phyloP scores from a whole-genome alignment of 192 early-diverging fungal genomes.

The Coemansia sp. region DNA sequence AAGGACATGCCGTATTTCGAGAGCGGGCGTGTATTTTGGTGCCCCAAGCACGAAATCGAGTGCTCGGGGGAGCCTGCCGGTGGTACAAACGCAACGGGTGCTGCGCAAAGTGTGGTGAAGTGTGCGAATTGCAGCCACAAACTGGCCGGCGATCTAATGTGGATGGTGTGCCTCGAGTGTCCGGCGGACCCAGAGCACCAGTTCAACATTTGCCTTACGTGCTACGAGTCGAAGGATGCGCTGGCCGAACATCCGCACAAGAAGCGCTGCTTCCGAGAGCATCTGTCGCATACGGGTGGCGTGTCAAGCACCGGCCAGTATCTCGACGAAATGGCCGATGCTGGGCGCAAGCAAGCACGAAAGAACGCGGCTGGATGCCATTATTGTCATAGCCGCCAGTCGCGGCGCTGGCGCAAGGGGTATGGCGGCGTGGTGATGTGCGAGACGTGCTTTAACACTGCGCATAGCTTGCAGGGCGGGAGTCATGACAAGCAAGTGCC shows the following conservation, averaged over 20 bases:
- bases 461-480: slow-evolving; percentile 26
- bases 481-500: neutral
- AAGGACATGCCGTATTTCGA: slow-evolving; percentile 70
- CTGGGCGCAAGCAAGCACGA: neutral
- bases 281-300: slow-evolving; percentile 15
- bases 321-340: neutral
- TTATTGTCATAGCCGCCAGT: slow-evolving; percentile 39
- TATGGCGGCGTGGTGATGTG: slow-evolving; percentile 53
- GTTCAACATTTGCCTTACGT: slow-evolving; percentile 42
- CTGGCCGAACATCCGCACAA: slow-evolving; percentile 50
- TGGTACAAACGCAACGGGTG: neutral
- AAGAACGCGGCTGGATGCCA: slow-evolving; percentile 30
- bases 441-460: slow-evolving; percentile 45
- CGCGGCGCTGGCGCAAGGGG: slow-evolving; percentile 49
- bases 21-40: slow-evolving; percentile 86
- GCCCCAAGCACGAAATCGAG: slow-evolving; percentile 66
- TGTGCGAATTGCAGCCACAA: slow-evolving; percentile 33
- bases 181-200: slow-evolving; percentile 17
- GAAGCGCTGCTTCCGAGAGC: slow-evolving; percentile 53
- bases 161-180: slow-evolving; percentile 50
- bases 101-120: slow-evolving; percentile 34
- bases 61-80: neutral
- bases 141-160: slow-evolving; percentile 40
- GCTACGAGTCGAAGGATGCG: slow-evolving; percentile 46
- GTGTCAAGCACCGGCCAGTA: slow-evolving; percentile 8